Percentiles rank a stretch among this genome's conserved stretches.
These are phyloP conservation scores for Didymella arachidicola DNA, from an alignment of 2,329 filamentous ascomycete genomes.

Conservation along the genomic window DNA sequence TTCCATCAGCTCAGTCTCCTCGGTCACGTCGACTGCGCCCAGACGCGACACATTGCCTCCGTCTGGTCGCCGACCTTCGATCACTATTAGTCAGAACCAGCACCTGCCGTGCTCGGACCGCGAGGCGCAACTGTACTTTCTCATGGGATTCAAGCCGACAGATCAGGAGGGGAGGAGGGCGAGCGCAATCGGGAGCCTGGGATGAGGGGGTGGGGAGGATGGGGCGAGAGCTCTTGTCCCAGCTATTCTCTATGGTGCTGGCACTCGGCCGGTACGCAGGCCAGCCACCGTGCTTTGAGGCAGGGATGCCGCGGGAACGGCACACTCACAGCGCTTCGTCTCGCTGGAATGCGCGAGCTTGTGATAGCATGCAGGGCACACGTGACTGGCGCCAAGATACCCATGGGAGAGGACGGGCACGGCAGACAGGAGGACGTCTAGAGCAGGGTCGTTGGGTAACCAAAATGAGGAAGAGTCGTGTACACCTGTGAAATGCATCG, in stretches of 20 bases:
- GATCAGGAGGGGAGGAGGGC: not conserved
- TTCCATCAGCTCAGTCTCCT: slow-evolving; percentile 13
- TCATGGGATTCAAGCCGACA: slow-evolving; percentile 34
- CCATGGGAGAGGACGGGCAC: not conserved
- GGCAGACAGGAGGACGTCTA: not conserved
- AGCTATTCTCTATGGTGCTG: not conserved
- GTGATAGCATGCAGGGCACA: not conserved
- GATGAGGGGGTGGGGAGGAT: not conserved
- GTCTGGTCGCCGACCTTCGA: slow-evolving; percentile 4
- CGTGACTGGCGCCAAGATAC: no score
- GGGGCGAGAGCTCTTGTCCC: no score
- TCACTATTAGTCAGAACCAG: slow-evolving; percentile 19
- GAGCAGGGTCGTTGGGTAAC: not conserved
- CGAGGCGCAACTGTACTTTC: slow-evolving; percentile 38
- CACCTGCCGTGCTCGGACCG: slow-evolving; percentile 21
- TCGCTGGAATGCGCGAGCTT: not conserved
- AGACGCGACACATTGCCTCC: not conserved
- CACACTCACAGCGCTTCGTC: not conserved
- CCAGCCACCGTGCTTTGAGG: not conserved
- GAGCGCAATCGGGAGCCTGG: slow-evolving; percentile 1
- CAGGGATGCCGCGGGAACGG: not conserved
- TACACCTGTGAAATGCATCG: not conserved
- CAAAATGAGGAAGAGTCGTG: not conserved
- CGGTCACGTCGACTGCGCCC: slow-evolving; percentile 5
- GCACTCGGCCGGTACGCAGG: not conserved